Conservation (phyloP, 495 filamentous ascomycete genomes). For the Staphylotrichum longicolle region DNA sequence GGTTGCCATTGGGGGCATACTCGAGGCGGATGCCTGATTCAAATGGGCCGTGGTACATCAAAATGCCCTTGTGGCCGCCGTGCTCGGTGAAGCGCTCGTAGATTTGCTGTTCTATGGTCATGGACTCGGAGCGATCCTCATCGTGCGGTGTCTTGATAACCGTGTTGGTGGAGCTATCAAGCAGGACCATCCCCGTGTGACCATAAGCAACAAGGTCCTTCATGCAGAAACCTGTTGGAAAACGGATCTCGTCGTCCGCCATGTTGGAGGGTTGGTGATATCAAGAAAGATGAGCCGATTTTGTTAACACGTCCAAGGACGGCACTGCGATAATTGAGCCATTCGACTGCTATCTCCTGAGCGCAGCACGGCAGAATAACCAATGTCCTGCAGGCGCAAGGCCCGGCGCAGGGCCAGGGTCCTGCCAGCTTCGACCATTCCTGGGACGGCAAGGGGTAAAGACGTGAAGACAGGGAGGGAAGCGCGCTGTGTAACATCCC, state of each 20-base stretch:
- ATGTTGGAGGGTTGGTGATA: no score
- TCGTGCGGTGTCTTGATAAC: neutral
- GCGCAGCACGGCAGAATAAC: no score
- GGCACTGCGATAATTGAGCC: no score
- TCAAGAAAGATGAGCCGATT: no score
- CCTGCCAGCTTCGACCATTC: no score
- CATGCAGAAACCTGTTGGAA: neutral
- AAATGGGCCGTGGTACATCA: neutral
- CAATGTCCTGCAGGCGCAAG: no score
- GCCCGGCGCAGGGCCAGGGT: no score
- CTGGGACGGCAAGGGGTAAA: no score
- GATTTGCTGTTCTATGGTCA: neutral
- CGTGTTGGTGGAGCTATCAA: neutral
- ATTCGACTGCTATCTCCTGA: no score
- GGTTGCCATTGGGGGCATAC: neutral
- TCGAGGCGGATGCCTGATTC: neutral
- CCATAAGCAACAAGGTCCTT: slow-evolving; percentile 9
- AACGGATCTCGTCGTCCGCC: neutral
- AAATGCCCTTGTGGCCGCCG: slow-evolving; percentile 5
- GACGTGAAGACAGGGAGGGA: no score
- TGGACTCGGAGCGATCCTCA: neutral
- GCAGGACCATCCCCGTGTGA: neutral
- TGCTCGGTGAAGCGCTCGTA: slow-evolving; percentile 8
- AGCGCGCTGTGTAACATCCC: no score
- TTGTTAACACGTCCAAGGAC: no score